A percentile compares a stretch with the other conserved stretches of the same genome.
Evolutionary conservation across 352 stramenopile species (phyloP).

Genomic region (Phytopythium mirpurense): DNA sequence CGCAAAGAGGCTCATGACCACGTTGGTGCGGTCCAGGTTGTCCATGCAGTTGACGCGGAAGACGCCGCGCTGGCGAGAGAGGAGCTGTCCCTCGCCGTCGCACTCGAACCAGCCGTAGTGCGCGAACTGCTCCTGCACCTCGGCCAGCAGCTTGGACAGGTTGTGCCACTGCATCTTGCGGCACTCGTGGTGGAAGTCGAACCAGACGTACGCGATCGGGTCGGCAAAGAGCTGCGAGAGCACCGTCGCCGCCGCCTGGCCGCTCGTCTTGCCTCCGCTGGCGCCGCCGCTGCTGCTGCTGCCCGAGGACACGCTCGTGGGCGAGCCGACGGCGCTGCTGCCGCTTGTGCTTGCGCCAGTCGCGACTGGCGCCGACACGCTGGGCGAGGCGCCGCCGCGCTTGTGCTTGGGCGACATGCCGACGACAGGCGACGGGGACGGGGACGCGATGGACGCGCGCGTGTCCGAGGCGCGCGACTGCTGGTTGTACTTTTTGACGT

Average conservation of each 20-base stretch:
- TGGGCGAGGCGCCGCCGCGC: conserved; percentile 13
- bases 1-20: conserved; percentile 95
- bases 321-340: conserved; percentile 20
- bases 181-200: conserved; percentile 97
- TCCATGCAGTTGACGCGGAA: conserved; percentile 98
- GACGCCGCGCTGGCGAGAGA: conserved; percentile 87
- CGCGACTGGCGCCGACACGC: no score
- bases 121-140: conserved; percentile 61
- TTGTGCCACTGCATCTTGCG: conserved; percentile 92
- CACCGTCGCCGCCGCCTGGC: conserved; percentile 9
- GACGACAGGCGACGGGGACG: conserved; percentile 9
- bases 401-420: conserved; percentile 41
- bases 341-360: background rate
- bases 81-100: conserved; percentile 43
- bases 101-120: conserved; percentile 72
- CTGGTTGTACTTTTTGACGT: conserved; percentile 84
- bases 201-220: conserved; percentile 90
- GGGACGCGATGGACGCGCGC: conserved; percentile 16
- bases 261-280: no score
- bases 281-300: conserved; percentile 24
- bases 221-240: conserved; percentile 44
- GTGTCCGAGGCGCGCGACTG: conserved; percentile 53
- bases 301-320: conserved; percentile 23
- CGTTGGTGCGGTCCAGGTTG: conserved; percentile 96
- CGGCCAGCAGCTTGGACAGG: conserved; percentile 81